Percentiles rank a stretch among this genome's conserved stretches.
Evolutionary conservation across 257 asterid genomes (phyloP).

Genomic region (Salvia hispanica): DNA sequence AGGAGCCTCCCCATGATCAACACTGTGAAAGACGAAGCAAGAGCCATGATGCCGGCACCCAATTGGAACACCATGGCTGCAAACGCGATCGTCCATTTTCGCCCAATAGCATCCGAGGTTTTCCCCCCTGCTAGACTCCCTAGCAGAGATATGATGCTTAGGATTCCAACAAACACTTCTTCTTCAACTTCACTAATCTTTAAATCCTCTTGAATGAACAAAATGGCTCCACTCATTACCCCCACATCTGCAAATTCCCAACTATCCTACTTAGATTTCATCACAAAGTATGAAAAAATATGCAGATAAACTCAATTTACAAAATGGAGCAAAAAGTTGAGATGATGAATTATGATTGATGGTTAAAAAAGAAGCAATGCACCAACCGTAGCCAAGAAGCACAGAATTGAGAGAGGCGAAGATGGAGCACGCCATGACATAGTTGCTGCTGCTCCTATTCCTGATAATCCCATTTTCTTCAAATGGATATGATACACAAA

Average conservation of each 20-base stretch:
- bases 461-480: slow-evolving; percentile 25
- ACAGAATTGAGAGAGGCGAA: slow-evolving; percentile 71
- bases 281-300: background rate
- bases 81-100: slow-evolving; percentile 70
- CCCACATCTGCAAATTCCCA: slow-evolving; percentile 57
- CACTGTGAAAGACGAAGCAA: slow-evolving; percentile 50
- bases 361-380: background rate
- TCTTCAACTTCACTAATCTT: slow-evolving; percentile 57
- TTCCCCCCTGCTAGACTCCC: slow-evolving; percentile 67
- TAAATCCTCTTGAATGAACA: slow-evolving; percentile 61
- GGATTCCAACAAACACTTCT: slow-evolving; percentile 61
- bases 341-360: background rate
- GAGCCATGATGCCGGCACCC: slow-evolving; percentile 61
- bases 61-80: slow-evolving; percentile 60
- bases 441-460: slow-evolving; percentile 35
- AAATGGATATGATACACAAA: slow-evolving; percentile 20
- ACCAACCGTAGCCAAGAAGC: slow-evolving; percentile 70
- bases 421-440: slow-evolving; percentile 56
- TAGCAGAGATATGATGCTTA: slow-evolving; percentile 59
- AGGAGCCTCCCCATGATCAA: slow-evolving; percentile 55
- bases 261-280: background rate
- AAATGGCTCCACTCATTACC: slow-evolving; percentile 78
- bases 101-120: slow-evolving; percentile 67
- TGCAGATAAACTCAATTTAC: background rate
- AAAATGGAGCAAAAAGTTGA: background rate